These are phyloP conservation scores for Syncephalis plumigaleata DNA, from an alignment of 371 early-diverging fungal species.

Conservation along the genomic window DNA sequence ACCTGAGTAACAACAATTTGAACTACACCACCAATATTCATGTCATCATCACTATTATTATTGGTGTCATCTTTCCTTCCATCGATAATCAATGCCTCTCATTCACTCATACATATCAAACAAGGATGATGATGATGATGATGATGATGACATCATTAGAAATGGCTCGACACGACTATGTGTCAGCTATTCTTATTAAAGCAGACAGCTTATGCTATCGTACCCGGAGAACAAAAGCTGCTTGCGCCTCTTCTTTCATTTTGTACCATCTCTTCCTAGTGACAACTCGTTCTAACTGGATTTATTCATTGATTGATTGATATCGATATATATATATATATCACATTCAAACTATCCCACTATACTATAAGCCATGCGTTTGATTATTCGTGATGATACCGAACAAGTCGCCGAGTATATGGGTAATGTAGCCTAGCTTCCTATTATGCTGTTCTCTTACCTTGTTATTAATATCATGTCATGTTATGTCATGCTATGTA, in stretches of 20 bases:
- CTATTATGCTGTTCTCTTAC: not conserved
- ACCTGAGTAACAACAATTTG: not conserved
- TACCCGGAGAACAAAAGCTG: no score
- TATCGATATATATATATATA: no score
- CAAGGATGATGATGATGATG: no score
- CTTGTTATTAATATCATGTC: not conserved
- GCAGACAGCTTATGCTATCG: no score
- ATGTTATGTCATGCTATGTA: slow-evolving; percentile 7
- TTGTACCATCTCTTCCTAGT: not conserved
- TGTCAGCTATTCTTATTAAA: no score
- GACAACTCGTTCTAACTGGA: not conserved
- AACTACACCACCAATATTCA: not conserved
- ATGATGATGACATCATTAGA: no score
- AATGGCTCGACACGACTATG: no score
- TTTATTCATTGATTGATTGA: not conserved
- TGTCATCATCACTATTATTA: not conserved
- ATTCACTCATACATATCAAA: not conserved
- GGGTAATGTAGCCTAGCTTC: slow-evolving; percentile 17
- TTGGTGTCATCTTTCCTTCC: not conserved
- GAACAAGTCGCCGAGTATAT: slow-evolving; percentile 42
- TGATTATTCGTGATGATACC: slow-evolving; percentile 47
- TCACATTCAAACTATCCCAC: no score
- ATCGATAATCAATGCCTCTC: not conserved
- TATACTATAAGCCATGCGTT: slow-evolving; percentile 28
- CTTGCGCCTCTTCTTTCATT: no score